Conservation (phyloP, 805 yeast species). For the Lipomyces japonicus region DNA sequence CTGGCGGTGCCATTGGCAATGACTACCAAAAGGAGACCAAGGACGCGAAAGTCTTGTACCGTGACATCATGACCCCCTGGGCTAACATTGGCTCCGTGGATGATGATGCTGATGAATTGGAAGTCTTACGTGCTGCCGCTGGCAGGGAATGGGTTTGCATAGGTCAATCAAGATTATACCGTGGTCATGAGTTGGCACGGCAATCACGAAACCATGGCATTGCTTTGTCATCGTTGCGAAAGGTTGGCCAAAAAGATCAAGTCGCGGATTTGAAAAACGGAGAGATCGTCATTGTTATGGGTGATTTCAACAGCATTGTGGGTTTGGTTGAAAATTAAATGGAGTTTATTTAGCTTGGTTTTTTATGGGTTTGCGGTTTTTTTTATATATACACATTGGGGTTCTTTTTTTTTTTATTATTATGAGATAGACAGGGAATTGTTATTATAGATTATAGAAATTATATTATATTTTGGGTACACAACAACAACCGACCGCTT, state of each 20-base stretch:
- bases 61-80: slow-evolving; percentile 25
- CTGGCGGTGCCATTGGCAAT: slow-evolving; percentile 87
- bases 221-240: slow-evolving; percentile 7
- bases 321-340: slow-evolving; percentile 14
- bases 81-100: slow-evolving; percentile 19
- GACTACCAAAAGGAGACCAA: slow-evolving; percentile 35
- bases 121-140: slow-evolving; percentile 26
- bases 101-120: slow-evolving; percentile 22
- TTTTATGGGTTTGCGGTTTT: neutral
- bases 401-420: neutral
- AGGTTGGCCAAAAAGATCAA: slow-evolving; percentile 10
- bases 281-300: slow-evolving; percentile 19
- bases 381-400: neutral
- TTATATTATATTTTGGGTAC: too few species aligned
- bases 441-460: too few species aligned
- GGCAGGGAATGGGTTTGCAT: slow-evolving; percentile 27
- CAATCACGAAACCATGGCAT: neutral
- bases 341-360: neutral
- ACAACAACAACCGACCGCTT: too few species aligned
- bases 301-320: slow-evolving; percentile 10
- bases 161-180: slow-evolving; percentile 11
- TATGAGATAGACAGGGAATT: neutral
- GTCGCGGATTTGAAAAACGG: neutral
- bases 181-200: slow-evolving; percentile 11
- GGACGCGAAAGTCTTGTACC: slow-evolving; percentile 2